Conservation (phyloP, 176 grass and related monocot species). For the Carex cristatella region DNA sequence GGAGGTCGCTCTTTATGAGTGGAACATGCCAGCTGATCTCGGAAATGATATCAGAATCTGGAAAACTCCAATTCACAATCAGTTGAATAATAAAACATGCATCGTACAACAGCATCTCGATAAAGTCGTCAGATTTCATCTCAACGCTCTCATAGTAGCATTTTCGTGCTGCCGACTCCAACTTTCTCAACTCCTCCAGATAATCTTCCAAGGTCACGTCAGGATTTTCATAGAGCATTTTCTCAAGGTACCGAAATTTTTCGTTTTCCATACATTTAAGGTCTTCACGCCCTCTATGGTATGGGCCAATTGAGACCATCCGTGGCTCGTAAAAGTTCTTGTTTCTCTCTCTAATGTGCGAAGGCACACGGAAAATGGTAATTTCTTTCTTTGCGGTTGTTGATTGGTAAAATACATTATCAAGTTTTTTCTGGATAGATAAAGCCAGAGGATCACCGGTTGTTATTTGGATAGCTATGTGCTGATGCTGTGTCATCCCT, state of each 20-base stretch:
- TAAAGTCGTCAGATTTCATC: not conserved
- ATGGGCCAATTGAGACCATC: constrained; percentile 11
- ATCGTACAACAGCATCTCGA: constrained; percentile 15
- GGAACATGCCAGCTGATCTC: constrained; percentile 14
- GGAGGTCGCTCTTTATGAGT: constrained; percentile 18
- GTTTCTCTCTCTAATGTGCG: not conserved
- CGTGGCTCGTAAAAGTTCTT: constrained; percentile 18
- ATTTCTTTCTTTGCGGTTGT: not conserved
- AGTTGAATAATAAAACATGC: constrained; percentile 16
- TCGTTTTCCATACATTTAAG: constrained; percentile 14
- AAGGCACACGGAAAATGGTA: constrained; percentile 11
- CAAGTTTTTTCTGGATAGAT: not conserved
- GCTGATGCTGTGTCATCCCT: not conserved
- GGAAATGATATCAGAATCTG: not conserved
- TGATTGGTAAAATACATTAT: not conserved
- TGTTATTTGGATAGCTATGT: not conserved
- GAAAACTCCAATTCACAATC: not conserved
- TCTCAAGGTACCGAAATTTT: not conserved
- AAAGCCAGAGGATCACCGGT: not conserved
- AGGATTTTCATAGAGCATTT: not conserved
- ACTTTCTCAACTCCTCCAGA: not conserved
- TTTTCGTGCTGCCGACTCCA: not conserved
- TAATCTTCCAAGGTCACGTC: not conserved
- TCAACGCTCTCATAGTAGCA: constrained; percentile 1
- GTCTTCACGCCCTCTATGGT: not conserved